phyloP scores from a whole-genome alignment of 2,329 filamentous ascomycete genomes.

The Endothia cerciana region DNA sequence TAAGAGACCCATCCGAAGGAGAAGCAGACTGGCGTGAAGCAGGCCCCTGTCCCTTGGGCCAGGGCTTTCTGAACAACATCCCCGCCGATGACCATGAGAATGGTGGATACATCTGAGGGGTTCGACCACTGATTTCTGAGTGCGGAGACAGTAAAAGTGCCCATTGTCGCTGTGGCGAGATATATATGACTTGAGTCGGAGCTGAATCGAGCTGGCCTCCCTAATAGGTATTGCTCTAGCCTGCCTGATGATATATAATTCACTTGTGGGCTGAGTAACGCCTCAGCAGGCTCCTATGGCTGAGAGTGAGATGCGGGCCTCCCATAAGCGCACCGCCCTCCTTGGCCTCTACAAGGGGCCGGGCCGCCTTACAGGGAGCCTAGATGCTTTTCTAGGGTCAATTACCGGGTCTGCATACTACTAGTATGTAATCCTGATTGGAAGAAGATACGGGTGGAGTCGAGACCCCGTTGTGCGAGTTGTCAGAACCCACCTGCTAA shows the following conservation, averaged over 20 bases:
- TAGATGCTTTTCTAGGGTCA: neutral
- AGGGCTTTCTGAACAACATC: conserved; percentile 32
- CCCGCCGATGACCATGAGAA: conserved; percentile 33
- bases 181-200: neutral
- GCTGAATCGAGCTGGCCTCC: neutral
- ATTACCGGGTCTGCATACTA: neutral
- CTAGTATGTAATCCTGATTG: neutral
- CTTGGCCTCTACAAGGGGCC: no score
- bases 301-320: neutral
- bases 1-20: conserved; percentile 35
- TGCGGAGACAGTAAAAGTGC: neutral
- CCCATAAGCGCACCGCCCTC: neutral
- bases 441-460: neutral
- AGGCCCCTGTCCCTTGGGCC: conserved; percentile 30
- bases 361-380: neutral
- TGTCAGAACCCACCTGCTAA: neutral
- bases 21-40: conserved; percentile 33
- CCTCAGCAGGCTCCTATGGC: neutral
- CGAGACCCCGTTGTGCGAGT: neutral
- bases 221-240: neutral
- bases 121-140: conserved; percentile 29
- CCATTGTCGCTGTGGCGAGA: neutral
- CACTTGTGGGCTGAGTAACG: neutral
- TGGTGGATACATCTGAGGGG: conserved; percentile 26
- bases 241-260: neutral